These are phyloP conservation scores for Picochlorum sp. DNA, from an alignment of 139 green algal species.

Conservation along the genomic window DNA sequence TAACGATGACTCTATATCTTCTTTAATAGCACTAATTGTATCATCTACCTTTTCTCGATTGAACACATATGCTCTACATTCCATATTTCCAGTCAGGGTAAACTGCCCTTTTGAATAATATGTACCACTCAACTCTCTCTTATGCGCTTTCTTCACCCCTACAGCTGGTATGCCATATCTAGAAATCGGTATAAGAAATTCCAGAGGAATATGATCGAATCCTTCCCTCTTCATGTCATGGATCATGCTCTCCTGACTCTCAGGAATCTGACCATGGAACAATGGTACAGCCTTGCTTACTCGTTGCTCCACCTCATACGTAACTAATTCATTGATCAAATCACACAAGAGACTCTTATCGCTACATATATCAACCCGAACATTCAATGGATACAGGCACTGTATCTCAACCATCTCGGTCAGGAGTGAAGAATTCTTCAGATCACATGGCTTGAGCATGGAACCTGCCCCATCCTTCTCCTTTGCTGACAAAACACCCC, in stretches of 20 bases:
- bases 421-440: constrained; percentile 7
- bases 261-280: neutral
- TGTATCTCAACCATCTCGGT: constrained; percentile 22
- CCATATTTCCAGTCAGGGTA: constrained; percentile 9
- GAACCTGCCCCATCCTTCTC: neutral
- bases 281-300: constrained; percentile 4
- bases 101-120: neutral
- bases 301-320: constrained; percentile 4
- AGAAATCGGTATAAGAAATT: neutral
- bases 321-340: constrained; percentile 1
- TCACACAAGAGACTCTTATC: constrained; percentile 3
- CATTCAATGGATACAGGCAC: constrained; percentile 1
- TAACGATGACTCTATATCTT: constrained; percentile 16
- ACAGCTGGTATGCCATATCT: neutral
- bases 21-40: constrained; percentile 13
- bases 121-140: constrained; percentile 6
- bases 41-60: constrained; percentile 7
- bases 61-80: constrained; percentile 22
- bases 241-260: neutral
- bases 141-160: neutral
- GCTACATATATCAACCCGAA: constrained; percentile 1
- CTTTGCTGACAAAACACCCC: neutral
- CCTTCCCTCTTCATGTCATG: constrained; percentile 3
- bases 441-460: neutral
- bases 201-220: constrained; percentile 9